Percentiles rank a stretch among this genome's conserved stretches.
Conservation (phyloP, 2,329 filamentous ascomycete species). For the Ceratocystiopsis sp. region DNA sequence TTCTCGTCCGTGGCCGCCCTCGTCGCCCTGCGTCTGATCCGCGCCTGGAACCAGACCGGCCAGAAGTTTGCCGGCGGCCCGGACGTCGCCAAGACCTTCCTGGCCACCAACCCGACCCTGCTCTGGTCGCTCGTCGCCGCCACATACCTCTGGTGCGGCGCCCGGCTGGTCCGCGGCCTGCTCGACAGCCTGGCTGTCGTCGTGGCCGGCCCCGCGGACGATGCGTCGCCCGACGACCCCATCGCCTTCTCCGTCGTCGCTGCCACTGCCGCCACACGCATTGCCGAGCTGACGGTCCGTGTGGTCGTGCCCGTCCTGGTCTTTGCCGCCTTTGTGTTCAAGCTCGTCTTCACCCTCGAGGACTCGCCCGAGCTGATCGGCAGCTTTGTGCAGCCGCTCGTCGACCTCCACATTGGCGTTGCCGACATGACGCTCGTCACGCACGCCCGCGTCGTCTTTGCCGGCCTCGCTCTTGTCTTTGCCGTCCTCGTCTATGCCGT, state of each 20-base stretch:
- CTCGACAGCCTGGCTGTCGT: slow-evolving; percentile 13
- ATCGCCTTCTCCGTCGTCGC: slow-evolving; percentile 20
- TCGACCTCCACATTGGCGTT: slow-evolving; percentile 19
- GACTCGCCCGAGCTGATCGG: slow-evolving; percentile 73
- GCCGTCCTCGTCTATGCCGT: slow-evolving; percentile 23
- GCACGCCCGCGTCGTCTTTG: slow-evolving; percentile 33
- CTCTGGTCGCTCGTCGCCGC: slow-evolving; percentile 60
- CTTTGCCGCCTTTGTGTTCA: slow-evolving; percentile 57
- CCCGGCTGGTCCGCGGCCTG: slow-evolving; percentile 26
- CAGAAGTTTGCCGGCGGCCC: slow-evolving; percentile 88
- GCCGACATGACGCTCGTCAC: slow-evolving; percentile 28
- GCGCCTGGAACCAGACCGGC: slow-evolving; percentile 91
- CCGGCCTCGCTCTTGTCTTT: slow-evolving; percentile 24
- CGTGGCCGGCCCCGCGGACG: too few relatives aligned
- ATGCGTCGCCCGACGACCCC: too few relatives aligned
- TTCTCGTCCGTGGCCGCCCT: slow-evolving; percentile 29
- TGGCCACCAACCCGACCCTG: slow-evolving; percentile 43
- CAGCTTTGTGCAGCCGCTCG: slow-evolving; percentile 21
- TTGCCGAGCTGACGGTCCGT: too few relatives aligned
- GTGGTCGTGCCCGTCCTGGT: slow-evolving; percentile 17
- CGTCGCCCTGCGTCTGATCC: slow-evolving; percentile 44
- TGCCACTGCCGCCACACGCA: slow-evolving; percentile 18
- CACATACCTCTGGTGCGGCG: slow-evolving; percentile 47
- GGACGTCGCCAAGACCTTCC: slow-evolving; percentile 62
- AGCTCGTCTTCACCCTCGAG: slow-evolving; percentile 70